These are phyloP conservation scores for Sutorius australiensis DNA, from an alignment of 768 basidiomycete species.

Conservation along the genomic window DNA sequence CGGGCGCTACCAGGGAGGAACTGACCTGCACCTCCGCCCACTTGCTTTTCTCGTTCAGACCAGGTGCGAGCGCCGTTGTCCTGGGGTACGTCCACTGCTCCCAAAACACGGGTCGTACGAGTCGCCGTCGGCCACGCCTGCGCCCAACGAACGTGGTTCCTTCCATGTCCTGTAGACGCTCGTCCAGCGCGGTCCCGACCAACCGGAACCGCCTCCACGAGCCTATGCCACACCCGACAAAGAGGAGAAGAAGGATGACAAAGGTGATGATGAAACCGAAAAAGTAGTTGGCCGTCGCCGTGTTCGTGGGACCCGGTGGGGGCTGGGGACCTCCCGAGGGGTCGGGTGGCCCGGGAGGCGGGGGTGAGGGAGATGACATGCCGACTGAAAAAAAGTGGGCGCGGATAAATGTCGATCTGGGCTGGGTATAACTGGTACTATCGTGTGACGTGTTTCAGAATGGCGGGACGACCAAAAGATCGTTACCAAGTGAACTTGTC, in stretches of 20 bases:
- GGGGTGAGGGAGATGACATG: constrained; percentile 13
- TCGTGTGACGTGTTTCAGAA: constrained; percentile 17
- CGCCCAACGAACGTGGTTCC: constrained; percentile 1
- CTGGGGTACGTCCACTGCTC: constrained; percentile 18
- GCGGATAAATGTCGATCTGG: constrained; percentile 7
- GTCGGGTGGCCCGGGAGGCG: not conserved
- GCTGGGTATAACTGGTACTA: not conserved
- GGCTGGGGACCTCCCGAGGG: not conserved
- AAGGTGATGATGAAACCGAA: constrained; percentile 34
- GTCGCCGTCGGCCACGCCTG: constrained; percentile 18
- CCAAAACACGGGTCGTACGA: constrained; percentile 15
- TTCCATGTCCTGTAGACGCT: constrained; percentile 14
- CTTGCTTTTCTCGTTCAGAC: not conserved
- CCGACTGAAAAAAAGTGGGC: not conserved
- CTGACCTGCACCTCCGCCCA: constrained; percentile 26
- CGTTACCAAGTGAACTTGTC: constrained; percentile 11
- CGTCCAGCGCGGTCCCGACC: constrained; percentile 20
- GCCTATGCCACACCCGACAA: constrained; percentile 48
- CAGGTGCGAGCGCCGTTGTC: not conserved
- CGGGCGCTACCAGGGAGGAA: not conserved
- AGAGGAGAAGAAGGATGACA: constrained; percentile 40
- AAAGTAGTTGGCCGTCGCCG: constrained; percentile 26
- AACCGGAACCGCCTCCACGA: constrained; percentile 39
- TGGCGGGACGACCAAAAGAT: not conserved
- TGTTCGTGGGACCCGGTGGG: not conserved